These are phyloP conservation scores for Geotrichum australiense DNA, from an alignment of 1,139 yeast genomes.

Conservation along the genomic window DNA sequence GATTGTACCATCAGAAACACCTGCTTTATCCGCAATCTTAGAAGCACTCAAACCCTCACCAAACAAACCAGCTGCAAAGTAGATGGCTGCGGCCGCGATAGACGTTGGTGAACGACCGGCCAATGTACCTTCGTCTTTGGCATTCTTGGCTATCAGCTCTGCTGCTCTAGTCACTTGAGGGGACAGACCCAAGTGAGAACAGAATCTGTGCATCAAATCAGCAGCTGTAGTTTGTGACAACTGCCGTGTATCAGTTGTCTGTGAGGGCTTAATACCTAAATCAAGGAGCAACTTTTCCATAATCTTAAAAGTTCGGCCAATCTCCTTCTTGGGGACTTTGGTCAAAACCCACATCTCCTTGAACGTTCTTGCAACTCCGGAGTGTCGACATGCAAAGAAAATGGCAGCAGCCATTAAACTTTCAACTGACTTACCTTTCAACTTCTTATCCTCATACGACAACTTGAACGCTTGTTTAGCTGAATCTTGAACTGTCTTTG, in stretches of 20 bases:
- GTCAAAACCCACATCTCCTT: slow-evolving; percentile 96
- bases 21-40: slow-evolving; percentile 88
- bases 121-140: slow-evolving; percentile 85
- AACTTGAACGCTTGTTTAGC: slow-evolving; percentile 94
- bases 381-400: slow-evolving; percentile 89
- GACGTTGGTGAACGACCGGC: slow-evolving; percentile 98
- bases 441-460: slow-evolving; percentile 79
- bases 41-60: slow-evolving; percentile 59
- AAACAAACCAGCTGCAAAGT: slow-evolving; percentile 82
- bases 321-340: slow-evolving; percentile 87
- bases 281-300: slow-evolving; percentile 60
- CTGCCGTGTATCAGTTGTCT: slow-evolving; percentile 39
- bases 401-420: slow-evolving; percentile 96
- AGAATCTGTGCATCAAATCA: slow-evolving; percentile 90
- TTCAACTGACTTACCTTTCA: slow-evolving; percentile 89
- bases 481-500: slow-evolving; percentile 93
- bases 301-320: slow-evolving; percentile 67
- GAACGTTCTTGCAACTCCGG: slow-evolving; percentile 90
- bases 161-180: slow-evolving; percentile 89
- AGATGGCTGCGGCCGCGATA: slow-evolving; percentile 95
- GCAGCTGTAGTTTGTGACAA: slow-evolving; percentile 80
- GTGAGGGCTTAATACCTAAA: slow-evolving; percentile 31
- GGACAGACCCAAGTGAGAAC: slow-evolving; percentile 86
- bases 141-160: slow-evolving; percentile 81
- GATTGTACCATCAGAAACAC: slow-evolving; percentile 96